Evolutionary conservation across 2,329 filamentous ascomycete species (phyloP).

Genomic region (Microcyclospora tardicrescens): DNA sequence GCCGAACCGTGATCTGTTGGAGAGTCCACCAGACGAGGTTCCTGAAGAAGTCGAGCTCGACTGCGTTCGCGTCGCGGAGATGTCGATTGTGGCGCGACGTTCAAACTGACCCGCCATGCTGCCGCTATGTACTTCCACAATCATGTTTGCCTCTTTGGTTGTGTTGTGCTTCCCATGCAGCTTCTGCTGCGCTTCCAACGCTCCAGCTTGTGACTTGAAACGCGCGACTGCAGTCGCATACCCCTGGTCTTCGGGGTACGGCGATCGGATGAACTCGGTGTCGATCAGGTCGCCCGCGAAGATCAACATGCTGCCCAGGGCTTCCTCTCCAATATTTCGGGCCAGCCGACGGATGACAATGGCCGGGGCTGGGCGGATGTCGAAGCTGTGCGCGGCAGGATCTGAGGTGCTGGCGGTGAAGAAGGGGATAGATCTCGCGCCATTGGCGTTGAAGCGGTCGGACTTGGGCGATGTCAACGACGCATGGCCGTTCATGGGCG

Average conservation of each 20-base stretch:
- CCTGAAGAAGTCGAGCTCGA: slow-evolving; percentile 35
- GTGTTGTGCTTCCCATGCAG: slow-evolving; percentile 51
- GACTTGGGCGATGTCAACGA: too few relatives aligned
- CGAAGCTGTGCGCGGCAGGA: too few relatives aligned
- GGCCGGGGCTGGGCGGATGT: slow-evolving; percentile 11
- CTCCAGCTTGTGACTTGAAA: slow-evolving; percentile 44
- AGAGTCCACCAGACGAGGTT: slow-evolving; percentile 25
- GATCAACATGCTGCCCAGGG: slow-evolving; percentile 50
- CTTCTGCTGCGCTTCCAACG: slow-evolving; percentile 45
- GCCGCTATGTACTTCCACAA: slow-evolving; percentile 40
- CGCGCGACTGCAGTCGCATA: slow-evolving; percentile 46
- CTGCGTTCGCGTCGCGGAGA: slow-evolving; percentile 28
- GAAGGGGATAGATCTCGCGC: too few relatives aligned
- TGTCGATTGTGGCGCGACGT: slow-evolving; percentile 42
- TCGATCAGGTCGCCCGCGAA: slow-evolving; percentile 52
- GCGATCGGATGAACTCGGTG: slow-evolving; percentile 42
- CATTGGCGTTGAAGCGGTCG: too few relatives aligned
- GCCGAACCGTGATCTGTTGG: slow-evolving; percentile 42
- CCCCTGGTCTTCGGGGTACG: slow-evolving; percentile 43
- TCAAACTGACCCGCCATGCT: slow-evolving; percentile 11
- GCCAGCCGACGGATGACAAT: slow-evolving; percentile 49
- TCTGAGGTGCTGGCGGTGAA: too few relatives aligned
- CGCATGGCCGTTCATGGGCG: too few relatives aligned
- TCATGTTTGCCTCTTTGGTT: slow-evolving; percentile 46
- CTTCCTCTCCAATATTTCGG: slow-evolving; percentile 43